Percentiles rank a stretch among this genome's conserved stretches.
Conservation (phyloP, 2,329 filamentous ascomycete genomes). For the Calonectria naviculata region DNA sequence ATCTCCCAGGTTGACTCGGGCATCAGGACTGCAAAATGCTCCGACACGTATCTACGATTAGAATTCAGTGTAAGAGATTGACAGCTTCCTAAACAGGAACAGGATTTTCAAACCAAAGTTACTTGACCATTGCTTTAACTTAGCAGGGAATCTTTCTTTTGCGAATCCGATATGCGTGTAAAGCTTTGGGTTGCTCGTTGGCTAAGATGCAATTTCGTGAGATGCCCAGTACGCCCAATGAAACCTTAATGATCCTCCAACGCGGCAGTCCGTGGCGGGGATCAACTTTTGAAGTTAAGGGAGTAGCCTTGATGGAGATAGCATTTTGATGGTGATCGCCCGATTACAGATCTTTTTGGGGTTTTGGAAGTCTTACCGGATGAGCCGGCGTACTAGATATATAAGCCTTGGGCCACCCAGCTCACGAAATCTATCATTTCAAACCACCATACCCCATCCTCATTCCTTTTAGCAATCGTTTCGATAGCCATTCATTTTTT, state of each 20-base stretch:
- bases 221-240: not conserved
- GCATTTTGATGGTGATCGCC: not conserved
- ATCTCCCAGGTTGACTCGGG: no score
- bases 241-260: not conserved
- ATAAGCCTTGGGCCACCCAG: not conserved
- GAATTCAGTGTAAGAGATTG: not conserved
- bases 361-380: not conserved
- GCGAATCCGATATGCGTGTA: not conserved
- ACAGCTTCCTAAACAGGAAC: not conserved
- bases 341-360: not conserved
- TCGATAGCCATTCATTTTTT: not conserved
- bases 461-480: not conserved
- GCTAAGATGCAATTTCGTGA: not conserved
- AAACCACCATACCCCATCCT: not conserved
- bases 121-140: not conserved
- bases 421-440: not conserved
- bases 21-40: not conserved
- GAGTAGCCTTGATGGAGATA: not conserved
- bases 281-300: not conserved
- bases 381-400: not conserved
- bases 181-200: not conserved
- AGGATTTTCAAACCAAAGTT: not conserved
- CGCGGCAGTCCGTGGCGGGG: not conserved
- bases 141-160: not conserved
- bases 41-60: not conserved